A percentile compares a stretch with the other conserved stretches of the same genome.
phyloP scores from a whole-genome alignment of 352 stramenopile genomes.

The Globisporangium middletonii region DNA sequence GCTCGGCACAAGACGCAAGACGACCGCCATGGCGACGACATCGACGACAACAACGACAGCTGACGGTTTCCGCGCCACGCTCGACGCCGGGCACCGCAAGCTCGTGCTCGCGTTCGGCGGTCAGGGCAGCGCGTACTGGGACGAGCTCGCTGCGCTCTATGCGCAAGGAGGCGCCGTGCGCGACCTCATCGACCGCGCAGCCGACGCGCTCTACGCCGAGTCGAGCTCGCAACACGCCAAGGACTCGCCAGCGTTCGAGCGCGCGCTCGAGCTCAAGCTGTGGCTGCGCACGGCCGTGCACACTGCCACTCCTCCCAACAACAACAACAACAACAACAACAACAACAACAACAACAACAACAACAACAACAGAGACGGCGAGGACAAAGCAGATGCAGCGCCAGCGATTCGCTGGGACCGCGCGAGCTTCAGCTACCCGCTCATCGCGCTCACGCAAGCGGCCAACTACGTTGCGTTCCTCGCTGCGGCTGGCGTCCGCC shows the following conservation, averaged over 20 bases:
- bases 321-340: constrained; percentile 11
- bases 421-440: constrained; percentile 71
- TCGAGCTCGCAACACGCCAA: constrained; percentile 31
- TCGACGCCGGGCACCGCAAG: constrained; percentile 15
- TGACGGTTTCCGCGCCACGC: constrained; percentile 3
- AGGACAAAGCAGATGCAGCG: constrained; percentile 1
- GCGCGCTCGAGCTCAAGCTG: constrained; percentile 32
- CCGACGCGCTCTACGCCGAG: constrained; percentile 43
- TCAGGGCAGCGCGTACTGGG: constrained; percentile 63
- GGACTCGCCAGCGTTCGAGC: constrained; percentile 46
- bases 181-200: constrained; percentile 37
- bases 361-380: constrained; percentile 6
- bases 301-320: not conserved
- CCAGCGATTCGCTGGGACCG: constrained; percentile 15
- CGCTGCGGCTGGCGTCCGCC: constrained; percentile 33
- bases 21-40: too few relatives aligned
- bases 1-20: too few relatives aligned
- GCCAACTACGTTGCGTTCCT: constrained; percentile 77
- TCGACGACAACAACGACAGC: too few relatives aligned
- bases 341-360: not conserved
- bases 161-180: constrained; percentile 22
- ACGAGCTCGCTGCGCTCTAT: constrained; percentile 49
- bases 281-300: constrained; percentile 32
- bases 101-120: constrained; percentile 61
- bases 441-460: constrained; percentile 70